These are phyloP conservation scores for Solanum pimpinellifolium DNA, from an alignment of 257 asterid genomes.

Conservation along the genomic window DNA sequence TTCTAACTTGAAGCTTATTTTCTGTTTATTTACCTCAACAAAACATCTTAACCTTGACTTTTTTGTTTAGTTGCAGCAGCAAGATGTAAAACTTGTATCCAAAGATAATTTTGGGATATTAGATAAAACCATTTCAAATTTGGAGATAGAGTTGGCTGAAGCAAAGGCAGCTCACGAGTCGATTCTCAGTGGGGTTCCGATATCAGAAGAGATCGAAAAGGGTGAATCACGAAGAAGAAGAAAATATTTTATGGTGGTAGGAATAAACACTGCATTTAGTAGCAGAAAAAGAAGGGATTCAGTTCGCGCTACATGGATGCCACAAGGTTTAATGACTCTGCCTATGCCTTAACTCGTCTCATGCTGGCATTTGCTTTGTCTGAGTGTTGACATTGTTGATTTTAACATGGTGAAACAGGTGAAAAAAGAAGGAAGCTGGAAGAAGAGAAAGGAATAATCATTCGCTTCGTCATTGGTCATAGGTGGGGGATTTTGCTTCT, in stretches of 20 bases:
- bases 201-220: conserved; percentile 34
- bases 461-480: conserved; percentile 82
- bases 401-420: conserved; percentile 26
- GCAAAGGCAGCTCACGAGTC: conserved; percentile 78
- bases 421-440: conserved; percentile 56
- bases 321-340: conserved; percentile 39
- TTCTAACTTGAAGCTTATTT: not conserved
- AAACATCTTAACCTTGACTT: not conserved
- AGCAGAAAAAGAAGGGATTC: conserved; percentile 91
- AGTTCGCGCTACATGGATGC: conserved; percentile 92
- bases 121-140: conserved; percentile 61
- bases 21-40: not conserved
- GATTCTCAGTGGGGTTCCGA: conserved; percentile 49
- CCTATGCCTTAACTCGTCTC: not conserved
- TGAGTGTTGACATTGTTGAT: not conserved
- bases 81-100: conserved; percentile 32
- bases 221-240: conserved; percentile 20
- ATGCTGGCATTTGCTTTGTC: not conserved
- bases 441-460: conserved; percentile 62
- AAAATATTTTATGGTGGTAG: conserved; percentile 69
- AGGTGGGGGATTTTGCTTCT: conserved; percentile 27
- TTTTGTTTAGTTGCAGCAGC: conserved; percentile 20
- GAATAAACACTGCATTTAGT: conserved; percentile 86
- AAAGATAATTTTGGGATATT: conserved; percentile 44
- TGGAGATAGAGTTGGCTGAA: conserved; percentile 80